Evolutionary conservation across 2,329 filamentous ascomycete genomes (phyloP), one percentile per base, ranked within the genome.

Genomic region (Hypoxylon sp.): DNA sequence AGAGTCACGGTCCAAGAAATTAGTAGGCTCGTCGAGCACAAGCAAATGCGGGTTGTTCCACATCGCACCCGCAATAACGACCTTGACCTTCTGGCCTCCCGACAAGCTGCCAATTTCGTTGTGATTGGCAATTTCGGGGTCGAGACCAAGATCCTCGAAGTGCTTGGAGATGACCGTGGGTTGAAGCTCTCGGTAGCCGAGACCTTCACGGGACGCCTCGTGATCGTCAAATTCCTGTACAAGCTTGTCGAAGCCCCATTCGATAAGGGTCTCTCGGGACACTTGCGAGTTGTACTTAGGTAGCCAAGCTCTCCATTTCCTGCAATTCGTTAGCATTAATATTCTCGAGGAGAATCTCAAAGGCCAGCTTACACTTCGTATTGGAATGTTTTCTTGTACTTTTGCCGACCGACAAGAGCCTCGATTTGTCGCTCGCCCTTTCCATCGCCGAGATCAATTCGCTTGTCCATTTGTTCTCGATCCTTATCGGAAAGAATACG

Each of bases 31-130:
- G 87, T 99, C 96, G 24, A 99, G 91, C 53, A 99, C 96, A 68
- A 99, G 89, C 77, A 99, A 84, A 84, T 99, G 96, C 0, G 96
- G 96, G 85, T 98, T 98, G 85, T 98, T 98, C 94, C 94, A 97
- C 94, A 97, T 97, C 75, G 94, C 93, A 77, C 93, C 93, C 2
- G 94, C 96, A 74, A 99, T 90, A 70, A 99, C 96, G 52, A 99
- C 96, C 88, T 99, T 99, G 84, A 99, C 96, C 83, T 98, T 98
- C 80, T 99, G 96, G 13, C 96, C 96, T 82, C 96, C 96, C 9
- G 94, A 98, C 11, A 99, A 87, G 76, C 94, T 96, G 70, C 93
- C 94, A 76, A 99, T 99, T 82, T 98, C 92, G 81, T 98, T 98
- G 88, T 99, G 96, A 83, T 98, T 97, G 77, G 96, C 96, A 78